Conservation (phyloP, 2,329 filamentous ascomycete genomes). For the Xylaria sp. region DNA sequence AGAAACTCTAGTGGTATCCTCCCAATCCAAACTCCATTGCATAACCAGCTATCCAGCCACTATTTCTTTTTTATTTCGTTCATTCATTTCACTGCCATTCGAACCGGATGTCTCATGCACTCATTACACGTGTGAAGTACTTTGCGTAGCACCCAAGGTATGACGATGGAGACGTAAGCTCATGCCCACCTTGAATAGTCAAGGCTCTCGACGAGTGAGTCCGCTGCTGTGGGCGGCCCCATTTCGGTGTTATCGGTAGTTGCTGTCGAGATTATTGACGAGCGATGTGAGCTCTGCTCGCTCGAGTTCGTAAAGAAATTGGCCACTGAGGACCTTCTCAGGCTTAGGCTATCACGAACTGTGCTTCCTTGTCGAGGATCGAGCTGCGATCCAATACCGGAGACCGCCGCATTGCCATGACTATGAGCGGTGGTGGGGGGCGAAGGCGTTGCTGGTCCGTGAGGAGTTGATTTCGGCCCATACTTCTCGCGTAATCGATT, state of each 20-base stretch:
- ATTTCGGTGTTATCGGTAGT: slow-evolving; percentile 62
- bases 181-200: slow-evolving; percentile 59
- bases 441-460: slow-evolving; percentile 37
- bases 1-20: slow-evolving; percentile 49
- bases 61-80: slow-evolving; percentile 4
- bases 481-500: slow-evolving; percentile 77
- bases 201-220: slow-evolving; percentile 52
- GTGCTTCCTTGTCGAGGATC: slow-evolving; percentile 53
- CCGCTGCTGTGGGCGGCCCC: slow-evolving; percentile 41
- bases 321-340: slow-evolving; percentile 62
- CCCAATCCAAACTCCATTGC: slow-evolving; percentile 42
- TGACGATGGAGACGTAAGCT: slow-evolving; percentile 4
- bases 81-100: background rate
- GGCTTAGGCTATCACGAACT: slow-evolving; percentile 65
- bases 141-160: background rate
- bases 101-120: slow-evolving; percentile 30
- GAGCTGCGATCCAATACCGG: slow-evolving; percentile 40
- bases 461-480: slow-evolving; percentile 47
- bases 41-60: slow-evolving; percentile 23
- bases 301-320: slow-evolving; percentile 66
- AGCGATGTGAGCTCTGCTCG: slow-evolving; percentile 63
- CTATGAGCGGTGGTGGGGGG: slow-evolving; percentile 43
- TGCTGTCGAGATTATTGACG: slow-evolving; percentile 60
- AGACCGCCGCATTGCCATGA: slow-evolving; percentile 41
- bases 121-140: slow-evolving; percentile 25